Percentiles rank a stretch among this genome's conserved stretches.
Conservation (phyloP, 495 filamentous ascomycete species). For the Hypomontagnella submonticulosa region DNA sequence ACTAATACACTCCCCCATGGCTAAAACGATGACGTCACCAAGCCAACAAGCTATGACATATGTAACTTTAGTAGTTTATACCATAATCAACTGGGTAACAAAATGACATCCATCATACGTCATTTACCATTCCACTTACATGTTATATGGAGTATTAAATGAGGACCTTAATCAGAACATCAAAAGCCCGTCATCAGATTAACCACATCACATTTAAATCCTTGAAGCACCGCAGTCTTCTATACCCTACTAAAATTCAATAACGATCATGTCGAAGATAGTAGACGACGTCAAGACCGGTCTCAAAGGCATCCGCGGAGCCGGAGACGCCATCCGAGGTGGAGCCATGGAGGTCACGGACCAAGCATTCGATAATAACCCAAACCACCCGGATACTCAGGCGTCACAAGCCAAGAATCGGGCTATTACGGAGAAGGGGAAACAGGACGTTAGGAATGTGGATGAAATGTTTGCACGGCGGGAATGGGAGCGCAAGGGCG, state of each 20-base stretch:
- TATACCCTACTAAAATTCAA: not conserved
- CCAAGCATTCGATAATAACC: slow-evolving; percentile 38
- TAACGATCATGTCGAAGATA: slow-evolving; percentile 37
- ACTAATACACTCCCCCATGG: too few species aligned
- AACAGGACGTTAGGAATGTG: slow-evolving; percentile 31
- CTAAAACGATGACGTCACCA: too few species aligned
- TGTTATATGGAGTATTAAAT: too few species aligned
- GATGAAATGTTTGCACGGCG: slow-evolving; percentile 35
- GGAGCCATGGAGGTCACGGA: slow-evolving; percentile 33
- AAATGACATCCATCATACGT: slow-evolving; percentile 23
- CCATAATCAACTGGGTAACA: not conserved
- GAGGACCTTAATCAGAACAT: too few species aligned
- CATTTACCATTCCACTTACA: slow-evolving; percentile 5
- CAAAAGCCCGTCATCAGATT: not conserved
- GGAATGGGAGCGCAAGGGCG: slow-evolving; percentile 34
- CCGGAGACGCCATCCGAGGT: slow-evolving; percentile 42
- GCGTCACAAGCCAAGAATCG: slow-evolving; percentile 36
- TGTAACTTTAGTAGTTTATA: too few species aligned
- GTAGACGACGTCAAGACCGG: slow-evolving; percentile 46
- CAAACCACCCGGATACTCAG: slow-evolving; percentile 37
- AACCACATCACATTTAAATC: not conserved
- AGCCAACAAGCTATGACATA: too few species aligned
- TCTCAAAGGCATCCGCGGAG: slow-evolving; percentile 44
- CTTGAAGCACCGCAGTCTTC: too few species aligned
- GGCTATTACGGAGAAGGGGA: slow-evolving; percentile 38